Conservation (phyloP, 2,329 filamentous ascomycete species). For the Teratosphaeria epicoccoides region DNA sequence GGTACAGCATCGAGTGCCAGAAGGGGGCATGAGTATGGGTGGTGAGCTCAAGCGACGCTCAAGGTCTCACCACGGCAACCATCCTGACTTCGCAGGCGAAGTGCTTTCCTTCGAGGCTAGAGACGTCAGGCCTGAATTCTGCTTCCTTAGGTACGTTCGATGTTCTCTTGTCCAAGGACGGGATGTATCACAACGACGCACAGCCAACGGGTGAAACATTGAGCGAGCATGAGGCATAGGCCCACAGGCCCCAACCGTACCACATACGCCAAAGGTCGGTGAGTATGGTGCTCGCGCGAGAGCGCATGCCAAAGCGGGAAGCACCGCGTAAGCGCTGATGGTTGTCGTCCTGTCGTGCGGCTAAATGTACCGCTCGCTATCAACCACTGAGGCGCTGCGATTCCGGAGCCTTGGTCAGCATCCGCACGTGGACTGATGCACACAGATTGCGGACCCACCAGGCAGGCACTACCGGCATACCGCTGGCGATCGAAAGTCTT, state of each 20-base stretch:
- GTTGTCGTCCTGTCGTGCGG: background rate
- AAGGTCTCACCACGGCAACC: slow-evolving; percentile 31
- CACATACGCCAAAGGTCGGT: background rate
- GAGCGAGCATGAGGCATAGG: background rate
- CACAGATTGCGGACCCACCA: background rate
- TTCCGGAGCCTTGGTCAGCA: background rate
- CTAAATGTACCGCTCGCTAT: background rate
- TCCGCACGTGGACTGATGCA: background rate
- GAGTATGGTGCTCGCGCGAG: background rate
- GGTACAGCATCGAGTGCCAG: slow-evolving; percentile 31
- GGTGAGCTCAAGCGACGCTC: slow-evolving; percentile 39
- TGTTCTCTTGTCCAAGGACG: background rate
- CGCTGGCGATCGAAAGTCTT: background rate
- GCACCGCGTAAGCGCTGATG: background rate
- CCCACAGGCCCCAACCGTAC: background rate
- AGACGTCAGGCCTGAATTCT: slow-evolving; percentile 36
- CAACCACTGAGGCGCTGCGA: background rate
- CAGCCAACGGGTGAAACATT: background rate
- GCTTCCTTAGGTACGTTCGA: slow-evolving; percentile 37
- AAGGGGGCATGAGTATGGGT: slow-evolving; percentile 43
- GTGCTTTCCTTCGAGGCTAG: slow-evolving; percentile 35
- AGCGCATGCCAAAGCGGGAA: background rate
- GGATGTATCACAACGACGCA: background rate
- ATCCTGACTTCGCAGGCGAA: slow-evolving; percentile 37
- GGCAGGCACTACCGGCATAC: background rate